phyloP scores from a whole-genome alignment of 306 rosid species.

The Arachis stenosperma region DNA sequence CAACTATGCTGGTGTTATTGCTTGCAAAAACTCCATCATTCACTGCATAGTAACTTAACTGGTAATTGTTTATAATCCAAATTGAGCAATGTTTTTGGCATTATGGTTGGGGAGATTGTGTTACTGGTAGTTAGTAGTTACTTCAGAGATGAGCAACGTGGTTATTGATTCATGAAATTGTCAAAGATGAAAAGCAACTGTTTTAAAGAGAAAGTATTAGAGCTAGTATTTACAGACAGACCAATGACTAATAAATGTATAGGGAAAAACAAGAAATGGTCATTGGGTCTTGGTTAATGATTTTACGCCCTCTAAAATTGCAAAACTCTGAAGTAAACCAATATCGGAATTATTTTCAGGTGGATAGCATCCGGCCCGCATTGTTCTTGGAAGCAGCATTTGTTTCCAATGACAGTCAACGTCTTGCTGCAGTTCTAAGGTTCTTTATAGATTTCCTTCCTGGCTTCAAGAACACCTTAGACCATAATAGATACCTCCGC shows the following conservation, averaged over 20 bases:
- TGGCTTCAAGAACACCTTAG: conserved; percentile 66
- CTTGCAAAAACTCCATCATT: background rate
- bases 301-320: background rate
- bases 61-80: background rate
- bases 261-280: background rate
- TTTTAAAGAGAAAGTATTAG: no score
- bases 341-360: conserved; percentile 60
- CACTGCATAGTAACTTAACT: background rate
- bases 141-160: background rate
- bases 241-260: background rate
- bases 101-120: conserved; percentile 1
- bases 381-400: conserved; percentile 88
- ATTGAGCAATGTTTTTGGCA: background rate
- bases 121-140: background rate
- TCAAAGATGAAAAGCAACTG: background rate
- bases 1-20: conserved; percentile 23
- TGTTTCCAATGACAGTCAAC: conserved; percentile 67
- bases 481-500: conserved; percentile 68
- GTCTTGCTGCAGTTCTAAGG: conserved; percentile 84
- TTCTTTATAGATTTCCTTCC: conserved; percentile 85
- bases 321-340: conserved; percentile 23
- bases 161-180: conserved; percentile 1
- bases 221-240: no score
- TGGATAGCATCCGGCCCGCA: conserved; percentile 75
- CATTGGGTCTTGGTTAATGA: background rate